Evolutionary conservation across 2,329 filamentous ascomycete species (phyloP), one percentile per base, ranked within the genome.

Genomic region (Pyrenophora tritici-repentis): DNA sequence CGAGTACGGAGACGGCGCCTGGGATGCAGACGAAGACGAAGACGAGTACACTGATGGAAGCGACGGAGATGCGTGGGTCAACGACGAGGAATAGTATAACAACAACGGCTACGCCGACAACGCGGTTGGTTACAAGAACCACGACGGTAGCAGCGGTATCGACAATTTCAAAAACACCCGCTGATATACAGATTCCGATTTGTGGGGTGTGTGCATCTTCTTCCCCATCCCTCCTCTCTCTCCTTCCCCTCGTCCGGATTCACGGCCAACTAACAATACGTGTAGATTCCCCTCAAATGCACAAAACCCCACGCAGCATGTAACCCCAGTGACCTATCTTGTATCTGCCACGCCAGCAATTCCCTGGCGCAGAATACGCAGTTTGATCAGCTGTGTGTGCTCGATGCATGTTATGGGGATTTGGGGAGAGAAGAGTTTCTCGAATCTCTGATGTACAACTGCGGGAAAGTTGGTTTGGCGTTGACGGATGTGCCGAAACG

Each of bases 381-480:
- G 8, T 62, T 65, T 42, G 44, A 51, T 4, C 48, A 49, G 16
- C 41, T 50, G 5, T 63, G 62, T 17, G 37, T 63, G 1, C 42
- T 56, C 14, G 53, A 56, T 3, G 48, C 50, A 6, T 63, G 62
- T 20, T 49, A 39, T 1, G 50, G 45, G 3, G 55, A 51, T 3
- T 48, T 56, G 2, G 56, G 41, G 1, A 50, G 46, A 53, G 47
- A 56, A 62, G 60, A 55, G 13, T 62, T 62, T 24, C 9, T 63
- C 0, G 42, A 48, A 0, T 34, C 50, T 18, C 55, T 61, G 12
- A 17, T 49, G 1, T 51, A 57, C 18, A 45, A 51, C 9, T 65
- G 60, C 32, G 26, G 40, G 0, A 44, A 44, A 3, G 33, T 35
- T 2, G 17, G 52, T 12, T 49, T 32, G n/a, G 1, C 51, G n/a